Base-by-base conservation (phyloP, 768 basidiomycete species). In the Flagelloscypha sp. region DNA sequence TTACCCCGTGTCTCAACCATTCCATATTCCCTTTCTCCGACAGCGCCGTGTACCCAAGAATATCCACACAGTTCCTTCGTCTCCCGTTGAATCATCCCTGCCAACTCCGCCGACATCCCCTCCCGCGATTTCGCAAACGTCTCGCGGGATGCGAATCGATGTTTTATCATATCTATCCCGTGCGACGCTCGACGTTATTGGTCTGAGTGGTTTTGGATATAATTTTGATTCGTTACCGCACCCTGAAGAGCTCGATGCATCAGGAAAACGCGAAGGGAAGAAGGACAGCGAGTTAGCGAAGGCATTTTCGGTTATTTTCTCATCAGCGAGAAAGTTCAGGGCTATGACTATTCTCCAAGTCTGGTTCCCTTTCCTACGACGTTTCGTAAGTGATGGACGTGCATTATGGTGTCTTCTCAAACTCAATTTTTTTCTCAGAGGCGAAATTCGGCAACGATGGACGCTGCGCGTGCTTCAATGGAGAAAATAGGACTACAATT, bases 101-200 rank as follows among this genome's bases (percentile, higher is more conserved):
- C n/a, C n/a, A n/a, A n/a, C n/a, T n/a, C n/a, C n/a, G n/a, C n/a
- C n/a, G n/a, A n/a, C n/a, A n/a, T n/a, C n/a, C n/a, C n/a, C n/a
- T n/a, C n/a, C n/a, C n/a, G n/a, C n/a, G n/a, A n/a, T n/a, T n/a
- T n/a, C 7, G 29, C 15, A 30, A 30, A 7, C 27, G 33, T 7
- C 38, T 6, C 37, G 40, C 11, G 40, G 27, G 17, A 38, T 44
- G 4, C 56, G 55, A 6, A 59, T 85, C 21, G 78, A 90, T 24
- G 71, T 77, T 2, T 58, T 80, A 24, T 58, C 64, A 3, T 84
- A 77, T 73, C 59, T 87, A 3, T 75, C 72, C 27, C 72, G 71
- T 37, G 70, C 72, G 32, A 85, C 84, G 3, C 61, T 88, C 7
- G 86, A 88, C 43, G 72, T 84, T 36, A 86, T 90, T 33, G 84